Percentiles rank a stretch among this genome's conserved stretches.
Evolutionary conservation across 2,329 filamentous ascomycete species (phyloP).

Genomic region (Fusarium sp.): DNA sequence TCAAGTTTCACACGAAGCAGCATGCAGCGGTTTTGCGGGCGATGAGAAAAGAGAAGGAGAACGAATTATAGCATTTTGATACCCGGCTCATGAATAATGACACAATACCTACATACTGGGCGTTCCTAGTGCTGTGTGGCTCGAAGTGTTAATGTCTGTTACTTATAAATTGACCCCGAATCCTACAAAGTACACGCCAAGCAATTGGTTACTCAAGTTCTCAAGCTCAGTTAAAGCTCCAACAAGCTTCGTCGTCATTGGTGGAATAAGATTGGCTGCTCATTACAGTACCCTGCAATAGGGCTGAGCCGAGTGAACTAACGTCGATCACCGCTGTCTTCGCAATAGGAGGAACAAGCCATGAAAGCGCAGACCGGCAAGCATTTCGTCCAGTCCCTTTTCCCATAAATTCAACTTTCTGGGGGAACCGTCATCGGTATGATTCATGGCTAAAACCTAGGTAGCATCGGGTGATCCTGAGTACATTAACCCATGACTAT

Average conservation of each 20-base stretch:
- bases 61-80: conserved; percentile 43
- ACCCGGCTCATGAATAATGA: conserved; percentile 41
- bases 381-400: too few species aligned
- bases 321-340: neutral
- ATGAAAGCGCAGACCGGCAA: neutral
- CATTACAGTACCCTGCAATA: neutral
- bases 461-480: conserved; percentile 13
- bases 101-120: neutral
- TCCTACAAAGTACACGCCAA: neutral
- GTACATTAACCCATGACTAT: neutral
- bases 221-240: neutral
- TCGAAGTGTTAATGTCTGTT: too few species aligned
- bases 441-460: neutral
- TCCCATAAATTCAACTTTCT: too few species aligned
- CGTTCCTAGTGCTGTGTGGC: neutral
- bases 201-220: neutral
- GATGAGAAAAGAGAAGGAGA: conserved; percentile 44
- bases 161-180: neutral
- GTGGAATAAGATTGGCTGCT: neutral
- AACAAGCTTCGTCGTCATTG: neutral
- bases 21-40: conserved; percentile 53
- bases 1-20: conserved; percentile 57
- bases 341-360: neutral
- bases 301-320: conserved; percentile 7
- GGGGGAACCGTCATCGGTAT: neutral